phyloP scores from a whole-genome alignment of 148 eudicot species.

The Spergularia marina region DNA sequence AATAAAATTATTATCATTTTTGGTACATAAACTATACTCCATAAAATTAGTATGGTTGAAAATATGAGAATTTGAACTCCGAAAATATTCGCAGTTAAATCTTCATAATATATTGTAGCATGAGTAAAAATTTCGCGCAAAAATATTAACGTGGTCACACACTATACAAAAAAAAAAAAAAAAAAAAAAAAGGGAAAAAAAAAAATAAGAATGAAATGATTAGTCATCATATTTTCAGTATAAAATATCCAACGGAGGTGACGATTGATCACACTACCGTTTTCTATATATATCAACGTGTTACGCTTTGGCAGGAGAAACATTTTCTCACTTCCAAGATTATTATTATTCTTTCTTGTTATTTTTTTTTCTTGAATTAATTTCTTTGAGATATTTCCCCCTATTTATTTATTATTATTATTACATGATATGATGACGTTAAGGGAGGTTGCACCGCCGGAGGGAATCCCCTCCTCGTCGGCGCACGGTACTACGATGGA shows the following conservation, averaged over 20 bases:
- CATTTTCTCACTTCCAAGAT: neutral
- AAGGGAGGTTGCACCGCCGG: slow-evolving; percentile 11
- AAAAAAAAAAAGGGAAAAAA: neutral
- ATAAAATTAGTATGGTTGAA: too few relatives aligned
- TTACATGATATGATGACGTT: slow-evolving; percentile 22
- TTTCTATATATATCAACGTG: slow-evolving; percentile 18
- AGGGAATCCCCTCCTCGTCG: slow-evolving; percentile 17
- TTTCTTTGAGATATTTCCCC: too few relatives aligned
- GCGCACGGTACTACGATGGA: slow-evolving; percentile 1
- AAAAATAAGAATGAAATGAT: neutral
- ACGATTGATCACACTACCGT: neutral
- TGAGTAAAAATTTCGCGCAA: too few relatives aligned
- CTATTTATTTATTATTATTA: neutral
- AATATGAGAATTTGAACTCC: too few relatives aligned
- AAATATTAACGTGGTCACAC: too few relatives aligned
- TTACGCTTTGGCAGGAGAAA: neutral
- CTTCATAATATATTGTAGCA: too few relatives aligned
- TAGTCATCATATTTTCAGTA: neutral
- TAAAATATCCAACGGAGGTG: slow-evolving; percentile 2
- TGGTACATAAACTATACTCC: too few relatives aligned
- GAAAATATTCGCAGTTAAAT: too few relatives aligned
- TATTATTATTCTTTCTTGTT: neutral
- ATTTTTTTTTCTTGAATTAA: neutral
- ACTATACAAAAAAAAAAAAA: neutral
- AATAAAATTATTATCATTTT: too few relatives aligned